Conservation (phyloP, 2,329 filamentous ascomycete species). For the Phyllosticta citrichinensis region DNA sequence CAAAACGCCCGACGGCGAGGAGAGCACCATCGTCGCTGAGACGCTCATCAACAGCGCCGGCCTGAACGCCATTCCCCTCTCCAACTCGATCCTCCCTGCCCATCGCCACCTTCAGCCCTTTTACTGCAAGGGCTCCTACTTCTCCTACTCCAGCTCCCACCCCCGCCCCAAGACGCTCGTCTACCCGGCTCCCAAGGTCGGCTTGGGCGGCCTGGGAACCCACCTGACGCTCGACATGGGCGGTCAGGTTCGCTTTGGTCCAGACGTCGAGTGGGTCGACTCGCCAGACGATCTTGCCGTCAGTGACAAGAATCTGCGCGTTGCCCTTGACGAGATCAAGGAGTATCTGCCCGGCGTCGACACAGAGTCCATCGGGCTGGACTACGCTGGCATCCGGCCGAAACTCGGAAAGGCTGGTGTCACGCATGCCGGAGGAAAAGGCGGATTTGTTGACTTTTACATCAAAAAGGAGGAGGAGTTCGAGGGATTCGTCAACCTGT, state of each 20-base stretch:
- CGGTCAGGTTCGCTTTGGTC: constrained; percentile 80
- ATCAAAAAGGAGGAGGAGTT: constrained; percentile 69
- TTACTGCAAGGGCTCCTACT: constrained; percentile 95
- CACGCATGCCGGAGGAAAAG: constrained; percentile 42
- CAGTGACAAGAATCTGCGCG: constrained; percentile 50
- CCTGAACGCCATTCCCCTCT: constrained; percentile 62
- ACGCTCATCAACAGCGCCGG: constrained; percentile 81
- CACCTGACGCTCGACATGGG: constrained; percentile 85
- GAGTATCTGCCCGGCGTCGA: constrained; percentile 71
- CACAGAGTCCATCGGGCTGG: constrained; percentile 54
- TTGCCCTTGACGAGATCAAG: constrained; percentile 65
- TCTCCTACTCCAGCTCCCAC: constrained; percentile 60
- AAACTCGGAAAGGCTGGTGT: constrained; percentile 62
- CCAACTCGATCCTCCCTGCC: constrained; percentile 67
- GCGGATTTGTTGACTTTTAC: constrained; percentile 72
- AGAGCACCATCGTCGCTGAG: constrained; percentile 57
- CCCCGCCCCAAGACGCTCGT: constrained; percentile 65
- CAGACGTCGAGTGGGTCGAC: constrained; percentile 89
- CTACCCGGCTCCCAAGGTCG: constrained; percentile 78
- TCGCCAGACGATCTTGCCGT: constrained; percentile 59
- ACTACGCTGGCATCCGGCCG: constrained; percentile 87
- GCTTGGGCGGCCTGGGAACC: constrained; percentile 76
- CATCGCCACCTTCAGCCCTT: constrained; percentile 50
- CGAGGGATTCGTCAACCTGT: constrained; percentile 73
- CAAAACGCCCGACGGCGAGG: constrained; percentile 35